Conservation (phyloP, 2,329 filamentous ascomycete genomes). For the Ascochyta fabae region DNA sequence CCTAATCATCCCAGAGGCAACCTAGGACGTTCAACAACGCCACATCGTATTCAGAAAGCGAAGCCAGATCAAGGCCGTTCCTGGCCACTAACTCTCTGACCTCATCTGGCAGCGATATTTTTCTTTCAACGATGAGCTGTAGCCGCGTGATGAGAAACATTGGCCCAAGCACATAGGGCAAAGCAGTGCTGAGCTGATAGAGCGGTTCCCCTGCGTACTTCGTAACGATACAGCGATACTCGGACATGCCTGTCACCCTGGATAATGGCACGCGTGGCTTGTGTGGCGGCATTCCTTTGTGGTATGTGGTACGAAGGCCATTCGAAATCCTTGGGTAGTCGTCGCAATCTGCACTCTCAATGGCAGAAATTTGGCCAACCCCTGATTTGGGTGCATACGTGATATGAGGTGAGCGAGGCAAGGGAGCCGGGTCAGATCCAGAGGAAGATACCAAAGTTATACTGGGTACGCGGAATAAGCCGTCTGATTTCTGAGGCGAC, state of each 20-base stretch:
- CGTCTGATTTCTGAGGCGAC: background rate
- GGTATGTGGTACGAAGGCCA: conserved; percentile 1
- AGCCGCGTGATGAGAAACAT: background rate
- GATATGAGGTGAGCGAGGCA: background rate
- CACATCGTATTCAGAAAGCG: conserved; percentile 1
- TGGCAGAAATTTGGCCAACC: background rate
- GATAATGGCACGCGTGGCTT: background rate
- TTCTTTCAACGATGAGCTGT: conserved; percentile 8
- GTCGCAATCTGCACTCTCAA: background rate
- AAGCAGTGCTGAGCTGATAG: conserved; percentile 3
- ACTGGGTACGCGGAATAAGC: background rate
- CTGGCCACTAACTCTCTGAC: background rate
- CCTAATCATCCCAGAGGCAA: conserved; percentile 12
- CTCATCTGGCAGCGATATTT: background rate
- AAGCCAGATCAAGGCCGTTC: background rate
- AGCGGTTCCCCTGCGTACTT: conserved; percentile 9
- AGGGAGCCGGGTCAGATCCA: background rate
- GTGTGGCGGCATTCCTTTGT: background rate
- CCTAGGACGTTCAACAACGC: conserved; percentile 7
- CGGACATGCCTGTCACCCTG: background rate
- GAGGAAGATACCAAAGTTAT: background rate
- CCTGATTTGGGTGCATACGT: background rate
- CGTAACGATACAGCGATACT: background rate
- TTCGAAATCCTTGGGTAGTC: conserved; percentile 6
- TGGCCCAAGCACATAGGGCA: conserved; percentile 11